Evolutionary conservation across 78 protist genomes (phyloP).

Genomic region (Diacronema lutheri): DNA sequence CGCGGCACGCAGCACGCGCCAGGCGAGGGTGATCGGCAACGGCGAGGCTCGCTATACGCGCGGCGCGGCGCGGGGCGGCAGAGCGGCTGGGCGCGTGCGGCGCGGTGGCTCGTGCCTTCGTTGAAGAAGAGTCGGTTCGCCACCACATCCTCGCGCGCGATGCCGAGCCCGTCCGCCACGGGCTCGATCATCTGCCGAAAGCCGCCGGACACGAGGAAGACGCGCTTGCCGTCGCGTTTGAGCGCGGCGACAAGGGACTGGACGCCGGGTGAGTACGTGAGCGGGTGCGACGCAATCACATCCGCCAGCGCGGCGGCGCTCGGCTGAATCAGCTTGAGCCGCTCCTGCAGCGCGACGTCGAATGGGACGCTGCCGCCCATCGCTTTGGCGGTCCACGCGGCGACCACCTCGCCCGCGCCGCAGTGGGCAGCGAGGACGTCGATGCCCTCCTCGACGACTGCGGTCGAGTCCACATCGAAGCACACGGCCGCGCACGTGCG

Average conservation of each 20-base stretch:
- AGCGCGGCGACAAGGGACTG: background rate
- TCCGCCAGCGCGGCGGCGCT: background rate
- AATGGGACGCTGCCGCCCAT: conserved; percentile 51
- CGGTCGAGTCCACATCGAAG: conserved; percentile 65
- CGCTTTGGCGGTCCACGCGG: conserved; percentile 49
- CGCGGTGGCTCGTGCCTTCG: background rate
- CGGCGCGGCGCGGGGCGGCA: too few species aligned
- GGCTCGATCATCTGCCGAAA: conserved; percentile 55
- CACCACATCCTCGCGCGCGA: conserved; percentile 25
- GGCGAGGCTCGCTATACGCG: too few species aligned
- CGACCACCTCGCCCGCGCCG: conserved; percentile 51
- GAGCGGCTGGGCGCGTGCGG: too few species aligned
- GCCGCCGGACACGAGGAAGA: conserved; percentile 55
- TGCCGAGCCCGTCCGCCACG: conserved; percentile 29
- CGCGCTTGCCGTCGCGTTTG: background rate
- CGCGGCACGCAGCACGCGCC: too few species aligned
- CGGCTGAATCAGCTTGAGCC: conserved; percentile 54
- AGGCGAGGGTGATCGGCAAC: too few species aligned
- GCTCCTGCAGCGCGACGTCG: conserved; percentile 41
- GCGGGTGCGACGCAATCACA: background rate
- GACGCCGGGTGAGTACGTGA: conserved; percentile 15
- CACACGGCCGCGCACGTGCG: conserved; percentile 34
- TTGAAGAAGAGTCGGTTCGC: conserved; percentile 53
- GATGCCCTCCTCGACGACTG: conserved; percentile 47
- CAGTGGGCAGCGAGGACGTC: conserved; percentile 46